phyloP scores from a whole-genome alignment of 208 protist genomes.

The Leishmania martiniquensis region DNA sequence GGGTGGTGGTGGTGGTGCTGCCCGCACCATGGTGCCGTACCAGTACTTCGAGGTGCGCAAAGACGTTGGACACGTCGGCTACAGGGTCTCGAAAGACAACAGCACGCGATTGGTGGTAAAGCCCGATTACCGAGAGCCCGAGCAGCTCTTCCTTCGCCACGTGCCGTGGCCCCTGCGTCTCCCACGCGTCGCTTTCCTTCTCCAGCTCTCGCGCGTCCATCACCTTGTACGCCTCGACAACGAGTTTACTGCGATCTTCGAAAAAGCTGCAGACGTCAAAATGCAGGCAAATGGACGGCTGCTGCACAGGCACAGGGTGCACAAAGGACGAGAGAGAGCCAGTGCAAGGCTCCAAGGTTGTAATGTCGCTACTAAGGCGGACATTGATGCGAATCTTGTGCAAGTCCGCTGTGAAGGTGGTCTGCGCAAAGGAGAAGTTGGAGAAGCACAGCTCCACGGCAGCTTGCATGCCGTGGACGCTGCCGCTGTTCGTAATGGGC shows the following conservation, averaged over 20 bases:
- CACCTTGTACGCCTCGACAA: slow-evolving; percentile 84
- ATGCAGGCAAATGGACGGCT: slow-evolving; percentile 64
- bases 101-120: slow-evolving; percentile 71
- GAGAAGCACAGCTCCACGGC: slow-evolving; percentile 69
- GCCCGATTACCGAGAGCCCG: slow-evolving; percentile 75
- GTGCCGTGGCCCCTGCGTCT: slow-evolving; percentile 34
- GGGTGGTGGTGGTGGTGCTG: neutral
- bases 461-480: slow-evolving; percentile 2
- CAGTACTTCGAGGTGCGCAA: slow-evolving; percentile 31
- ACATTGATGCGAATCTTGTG: slow-evolving; percentile 78
- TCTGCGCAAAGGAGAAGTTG: slow-evolving; percentile 74
- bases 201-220: slow-evolving; percentile 25
- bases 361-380: slow-evolving; percentile 76
- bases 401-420: slow-evolving; percentile 53
- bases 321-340: slow-evolving; percentile 87
- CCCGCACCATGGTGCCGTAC: neutral
- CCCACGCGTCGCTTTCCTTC: slow-evolving; percentile 21
- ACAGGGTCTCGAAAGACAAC: slow-evolving; percentile 74
- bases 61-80: slow-evolving; percentile 44
- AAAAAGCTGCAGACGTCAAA: slow-evolving; percentile 73
- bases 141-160: slow-evolving; percentile 76
- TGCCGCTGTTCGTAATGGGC: neutral
- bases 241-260: slow-evolving; percentile 67
- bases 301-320: slow-evolving; percentile 73
- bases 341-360: slow-evolving; percentile 60